Evolutionary conservation across 1,139 yeast genomes (phyloP), one percentile per base, ranked within the genome.

Genomic region (Yamadazyma spencermartinsiae): DNA sequence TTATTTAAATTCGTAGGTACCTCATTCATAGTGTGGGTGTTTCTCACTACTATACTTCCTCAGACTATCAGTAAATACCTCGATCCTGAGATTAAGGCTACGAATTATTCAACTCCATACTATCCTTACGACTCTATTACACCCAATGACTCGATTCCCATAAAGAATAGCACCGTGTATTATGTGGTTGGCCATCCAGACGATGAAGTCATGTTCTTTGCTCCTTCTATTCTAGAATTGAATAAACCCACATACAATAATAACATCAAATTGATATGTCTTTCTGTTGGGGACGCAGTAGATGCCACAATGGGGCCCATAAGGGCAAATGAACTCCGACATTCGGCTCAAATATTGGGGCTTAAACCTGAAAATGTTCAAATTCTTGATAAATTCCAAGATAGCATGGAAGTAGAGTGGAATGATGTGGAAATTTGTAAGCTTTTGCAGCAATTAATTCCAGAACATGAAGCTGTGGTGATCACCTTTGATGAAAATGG

Each of bases 161-260:
- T 70, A 15, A 57, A 50, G 14, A 59, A 69, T 43, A 56, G 66
- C 27, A 56, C 64, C 1, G 64, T 76, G 1, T 74, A 72, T 46
- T 65, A 86, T 35, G 68, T 92, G 14, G 82, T 89, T 31, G 96
- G 96, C 1, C 99, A 94, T 60, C 99, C 99, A 0, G 99, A 94
- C 60, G 99, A 94, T 58, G 99, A 94, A 61, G 92, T 89, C 40
- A 94, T 94, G 98, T 94, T 94, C 62, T 94, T 92, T 55, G 79
- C 90, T 1, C 98, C 98, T 0, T 72, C 95, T 0, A 54, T 88
- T 33, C 60, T 77, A 8, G 84, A 78, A 46, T 52, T 82, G 39
- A 48, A 65, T 24, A 77, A 80, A 42, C 59, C 67, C 2, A 58
- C 67, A 46, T 67, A 79, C 48, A 60, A 69, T 44, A 83, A 83